Evolutionary conservation across 352 stramenopile species (phyloP).

Genomic region (Phytopythium aichiense): DNA sequence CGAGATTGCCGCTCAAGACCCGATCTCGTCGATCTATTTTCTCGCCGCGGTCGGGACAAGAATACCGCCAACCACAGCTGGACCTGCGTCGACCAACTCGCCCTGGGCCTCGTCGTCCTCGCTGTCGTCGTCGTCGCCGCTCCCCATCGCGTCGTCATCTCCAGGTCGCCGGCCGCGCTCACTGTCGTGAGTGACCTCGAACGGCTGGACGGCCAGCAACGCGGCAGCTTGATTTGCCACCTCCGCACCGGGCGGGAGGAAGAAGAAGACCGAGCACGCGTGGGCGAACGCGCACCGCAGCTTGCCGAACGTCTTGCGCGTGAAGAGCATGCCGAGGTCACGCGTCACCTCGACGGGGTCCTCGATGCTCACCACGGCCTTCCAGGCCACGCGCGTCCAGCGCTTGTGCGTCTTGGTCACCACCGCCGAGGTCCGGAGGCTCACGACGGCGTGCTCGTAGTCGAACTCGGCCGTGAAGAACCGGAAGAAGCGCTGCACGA

Average conservation of each 20-base stretch:
- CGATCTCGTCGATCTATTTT: not conserved
- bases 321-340: slow-evolving; percentile 69
- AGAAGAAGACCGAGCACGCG: slow-evolving; percentile 25
- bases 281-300: slow-evolving; percentile 54
- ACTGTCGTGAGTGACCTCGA: not conserved
- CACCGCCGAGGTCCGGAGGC: slow-evolving; percentile 28
- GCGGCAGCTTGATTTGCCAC: not conserved
- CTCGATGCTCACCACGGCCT: slow-evolving; percentile 56
- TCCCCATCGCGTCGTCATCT: not conserved
- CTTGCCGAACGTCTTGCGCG: slow-evolving; percentile 40
- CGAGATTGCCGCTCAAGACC: not conserved
- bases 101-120: not conserved
- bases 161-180: too few relatives aligned
- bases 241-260: not conserved
- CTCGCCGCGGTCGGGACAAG: not conserved
- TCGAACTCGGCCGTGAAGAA: slow-evolving; percentile 78
- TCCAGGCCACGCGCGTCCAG: slow-evolving; percentile 42
- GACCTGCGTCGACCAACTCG: not conserved
- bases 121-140: not conserved
- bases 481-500: slow-evolving; percentile 61
- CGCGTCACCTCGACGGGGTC: slow-evolving; percentile 69
- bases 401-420: slow-evolving; percentile 41
- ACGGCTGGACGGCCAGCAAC: not conserved
- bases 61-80: too few relatives aligned
- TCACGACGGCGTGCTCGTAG: slow-evolving; percentile 57